Evolutionary conservation across 192 early-diverging fungal genomes (phyloP).

Genomic region (Linnemannia zychae): DNA sequence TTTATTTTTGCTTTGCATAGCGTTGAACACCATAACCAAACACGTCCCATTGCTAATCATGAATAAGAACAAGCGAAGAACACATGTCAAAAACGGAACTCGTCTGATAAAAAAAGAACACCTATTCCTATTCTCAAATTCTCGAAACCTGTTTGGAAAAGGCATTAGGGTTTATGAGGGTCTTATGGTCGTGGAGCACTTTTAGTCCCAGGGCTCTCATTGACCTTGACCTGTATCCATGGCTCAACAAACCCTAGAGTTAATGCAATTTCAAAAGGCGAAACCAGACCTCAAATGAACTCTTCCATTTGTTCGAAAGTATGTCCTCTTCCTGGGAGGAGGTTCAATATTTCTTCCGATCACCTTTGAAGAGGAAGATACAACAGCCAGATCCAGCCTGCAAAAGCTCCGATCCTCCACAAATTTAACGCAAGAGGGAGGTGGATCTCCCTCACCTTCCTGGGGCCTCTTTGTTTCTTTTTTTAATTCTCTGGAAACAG

Average conservation of each 20-base stretch:
- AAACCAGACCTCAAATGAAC: background rate
- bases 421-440: no score
- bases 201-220: no score
- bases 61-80: no score
- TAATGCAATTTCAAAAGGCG: background rate
- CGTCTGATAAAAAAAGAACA: no score
- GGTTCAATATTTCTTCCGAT: background rate
- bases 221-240: background rate
- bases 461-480: background rate
- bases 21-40: no score
- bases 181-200: no score
- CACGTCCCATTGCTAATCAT: no score
- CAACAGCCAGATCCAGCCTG: background rate
- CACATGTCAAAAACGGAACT: no score
- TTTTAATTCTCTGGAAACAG: background rate
- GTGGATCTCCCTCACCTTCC: background rate
- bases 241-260: background rate
- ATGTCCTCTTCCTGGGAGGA: background rate
- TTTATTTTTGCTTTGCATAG: no score
- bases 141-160: no score
- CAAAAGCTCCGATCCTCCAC: background rate
- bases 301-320: slow-evolving; percentile 2
- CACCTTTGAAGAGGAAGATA: background rate
- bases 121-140: no score
- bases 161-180: no score